Evolutionary conservation across 345 rosid species (phyloP), one percentile per base, ranked within the genome.

Genomic region (Viola odorata): DNA sequence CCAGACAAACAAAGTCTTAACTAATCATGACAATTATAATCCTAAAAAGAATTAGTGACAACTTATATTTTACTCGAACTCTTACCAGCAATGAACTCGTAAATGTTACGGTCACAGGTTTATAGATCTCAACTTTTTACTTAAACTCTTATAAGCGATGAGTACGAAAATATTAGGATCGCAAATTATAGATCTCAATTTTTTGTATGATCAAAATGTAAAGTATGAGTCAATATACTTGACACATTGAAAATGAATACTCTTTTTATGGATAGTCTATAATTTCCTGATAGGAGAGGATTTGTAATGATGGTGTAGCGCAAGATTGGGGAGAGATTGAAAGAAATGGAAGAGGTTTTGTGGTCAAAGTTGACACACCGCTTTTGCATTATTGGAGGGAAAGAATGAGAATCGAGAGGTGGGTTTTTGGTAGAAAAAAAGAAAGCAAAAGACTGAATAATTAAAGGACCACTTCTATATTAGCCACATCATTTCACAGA

Each of bases 251-350:
- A n/a, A n/a, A n/a, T n/a, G n/a, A n/a, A n/a, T n/a, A n/a, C n/a
- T n/a, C n/a, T n/a, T n/a, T n/a, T n/a, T n/a, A n/a, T n/a, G n/a
- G n/a, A n/a, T n/a, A n/a, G n/a, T n/a, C n/a, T n/a, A n/a, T n/a
- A n/a, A n/a, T n/a, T n/a, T n/a, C n/a, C n/a, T n/a, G 47, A 13
- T 49, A 50, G 45, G 63, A 60, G 4, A 14, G 63, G 14, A 53
- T 10, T 54, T 40, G 80, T 44, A 68, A 79, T 77, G 76, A 77
- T 73, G 68, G 73, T 77, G 73, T 44, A 65, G 60, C 59, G 64
- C 68, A 55, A 36, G 38, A 16, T 45, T 63, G 59, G 65, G 55
- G 64, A 65, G 61, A 72, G 52, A 58, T 58, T 54, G 73, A 55
- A 15, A 50, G n/a, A 41, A 47, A 57, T 58, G 61, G 45, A 60